Percentiles rank a stretch among this genome's conserved stretches.
These are phyloP conservation scores for Monilinia fructigena DNA, from an alignment of 2,329 filamentous ascomycete species.

Conservation along the genomic window DNA sequence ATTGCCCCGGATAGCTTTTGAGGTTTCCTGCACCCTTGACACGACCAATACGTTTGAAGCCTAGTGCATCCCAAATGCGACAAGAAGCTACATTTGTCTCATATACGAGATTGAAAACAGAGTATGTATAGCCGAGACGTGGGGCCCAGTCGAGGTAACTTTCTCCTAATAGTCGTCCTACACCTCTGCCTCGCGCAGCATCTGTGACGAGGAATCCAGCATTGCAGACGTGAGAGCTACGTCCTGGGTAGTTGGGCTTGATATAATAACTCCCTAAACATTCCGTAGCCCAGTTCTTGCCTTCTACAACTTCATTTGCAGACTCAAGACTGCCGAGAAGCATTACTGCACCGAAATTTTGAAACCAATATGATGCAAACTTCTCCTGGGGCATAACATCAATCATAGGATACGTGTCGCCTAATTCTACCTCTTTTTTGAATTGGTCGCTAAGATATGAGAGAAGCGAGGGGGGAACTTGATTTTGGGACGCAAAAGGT, in stretches of 20 bases:
- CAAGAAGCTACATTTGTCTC: constrained; percentile 72
- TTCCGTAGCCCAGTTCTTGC: constrained; percentile 61
- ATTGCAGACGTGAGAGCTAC: constrained; percentile 72
- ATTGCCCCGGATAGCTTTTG: constrained; percentile 50
- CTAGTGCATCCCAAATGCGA: constrained; percentile 70
- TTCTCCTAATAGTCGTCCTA: constrained; percentile 56
- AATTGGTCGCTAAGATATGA: constrained; percentile 65
- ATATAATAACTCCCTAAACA: constrained; percentile 72
- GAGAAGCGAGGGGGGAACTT: constrained; percentile 61
- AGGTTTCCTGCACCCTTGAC: constrained; percentile 57
- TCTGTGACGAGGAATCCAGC: constrained; percentile 58
- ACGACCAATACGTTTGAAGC: constrained; percentile 70
- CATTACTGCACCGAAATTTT: constrained; percentile 71
- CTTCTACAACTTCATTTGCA: constrained; percentile 48
- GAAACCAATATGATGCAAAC: constrained; percentile 71
- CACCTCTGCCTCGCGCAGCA: constrained; percentile 54
- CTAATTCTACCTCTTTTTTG: constrained; percentile 70
- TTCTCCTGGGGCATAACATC: constrained; percentile 58
- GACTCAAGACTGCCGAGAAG: constrained; percentile 62
- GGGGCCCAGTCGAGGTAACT: constrained; percentile 58
- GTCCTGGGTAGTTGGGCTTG: constrained; percentile 72
- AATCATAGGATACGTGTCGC: constrained; percentile 71
- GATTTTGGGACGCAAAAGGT: constrained; percentile 60
- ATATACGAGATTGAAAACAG: constrained; percentile 73
- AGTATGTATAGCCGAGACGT: constrained; percentile 66